Evolutionary conservation across 2,329 filamentous ascomycete species (phyloP).

Genomic region (Balansia obtecta): DNA sequence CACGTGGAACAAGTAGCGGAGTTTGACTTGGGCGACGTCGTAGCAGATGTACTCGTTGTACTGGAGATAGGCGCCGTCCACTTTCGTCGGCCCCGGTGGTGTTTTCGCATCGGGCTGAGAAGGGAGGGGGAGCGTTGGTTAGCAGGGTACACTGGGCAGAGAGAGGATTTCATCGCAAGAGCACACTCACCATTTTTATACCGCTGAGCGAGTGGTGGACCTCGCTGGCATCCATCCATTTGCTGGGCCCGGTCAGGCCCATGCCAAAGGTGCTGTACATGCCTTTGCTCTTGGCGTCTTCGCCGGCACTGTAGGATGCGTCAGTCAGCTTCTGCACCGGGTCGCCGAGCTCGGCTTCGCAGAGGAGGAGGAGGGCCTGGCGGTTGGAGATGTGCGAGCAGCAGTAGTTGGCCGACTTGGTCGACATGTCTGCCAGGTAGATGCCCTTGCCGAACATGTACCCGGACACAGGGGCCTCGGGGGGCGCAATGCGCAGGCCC

Average conservation of each 20-base stretch:
- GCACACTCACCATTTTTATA: conserved; percentile 50
- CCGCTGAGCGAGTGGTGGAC: conserved; percentile 55
- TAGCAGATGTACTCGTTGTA: conserved; percentile 72
- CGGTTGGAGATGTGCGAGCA: conserved; percentile 46
- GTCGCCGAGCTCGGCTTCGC: conserved; percentile 64
- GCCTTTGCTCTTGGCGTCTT: conserved; percentile 46
- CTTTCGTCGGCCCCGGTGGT: conserved; percentile 34
- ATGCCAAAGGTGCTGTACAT: conserved; percentile 59
- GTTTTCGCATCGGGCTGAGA: conserved; percentile 36
- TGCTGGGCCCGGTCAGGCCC: conserved; percentile 48
- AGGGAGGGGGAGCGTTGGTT: background rate
- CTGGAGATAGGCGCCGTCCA: conserved; percentile 32
- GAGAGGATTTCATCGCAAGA: too few species aligned
- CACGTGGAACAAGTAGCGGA: conserved; percentile 58
- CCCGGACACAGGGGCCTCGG: conserved; percentile 64
- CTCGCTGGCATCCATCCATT: conserved; percentile 64
- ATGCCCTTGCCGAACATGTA: conserved; percentile 91
- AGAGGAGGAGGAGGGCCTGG: conserved; percentile 65
- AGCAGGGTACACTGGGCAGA: too few species aligned
- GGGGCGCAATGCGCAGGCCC: conserved; percentile 79
- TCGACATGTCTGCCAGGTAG: conserved; percentile 75
- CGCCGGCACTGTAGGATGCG: conserved; percentile 49
- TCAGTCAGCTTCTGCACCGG: conserved; percentile 54
- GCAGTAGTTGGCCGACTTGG: conserved; percentile 75
- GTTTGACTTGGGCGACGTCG: conserved; percentile 54